Evolutionary conservation across 176 grass and related monocot species (phyloP).

Genomic region (Carex parvula): DNA sequence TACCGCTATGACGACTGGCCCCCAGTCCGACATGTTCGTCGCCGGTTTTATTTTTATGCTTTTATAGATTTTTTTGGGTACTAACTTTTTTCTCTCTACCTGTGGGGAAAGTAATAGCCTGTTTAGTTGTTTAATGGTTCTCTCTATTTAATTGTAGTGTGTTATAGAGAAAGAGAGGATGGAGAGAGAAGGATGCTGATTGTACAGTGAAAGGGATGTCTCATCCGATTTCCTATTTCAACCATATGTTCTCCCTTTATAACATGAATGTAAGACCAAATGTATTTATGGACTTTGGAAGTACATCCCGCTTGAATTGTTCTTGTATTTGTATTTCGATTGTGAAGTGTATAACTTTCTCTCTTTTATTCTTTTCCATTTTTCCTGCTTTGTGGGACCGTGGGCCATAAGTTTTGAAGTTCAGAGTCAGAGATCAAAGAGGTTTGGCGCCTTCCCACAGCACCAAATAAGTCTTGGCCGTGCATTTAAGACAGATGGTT

Average conservation of each 20-base stretch:
- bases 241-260: not conserved
- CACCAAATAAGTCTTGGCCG: no score
- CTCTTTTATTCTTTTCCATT: not conserved
- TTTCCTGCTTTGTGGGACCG: not conserved
- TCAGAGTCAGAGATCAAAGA: not conserved
- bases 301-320: not conserved
- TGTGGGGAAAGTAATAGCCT: not conserved
- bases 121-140: not conserved
- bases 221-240: not conserved
- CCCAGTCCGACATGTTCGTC: constrained; percentile 35
- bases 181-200: not conserved
- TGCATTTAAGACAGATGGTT: no score
- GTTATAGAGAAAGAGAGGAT: not conserved
- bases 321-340: not conserved
- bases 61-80: not conserved
- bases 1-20: constrained; percentile 37
- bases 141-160: not conserved
- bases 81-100: not conserved
- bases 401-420: not conserved
- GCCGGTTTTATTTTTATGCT: not conserved
- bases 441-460: not conserved
- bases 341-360: no score
- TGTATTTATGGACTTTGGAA: constrained; percentile 11
- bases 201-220: not conserved
- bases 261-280: not conserved